Evolutionary conservation across 2,329 filamentous ascomycete species (phyloP).

Genomic region (Pochonia chlamydosporia): DNA sequence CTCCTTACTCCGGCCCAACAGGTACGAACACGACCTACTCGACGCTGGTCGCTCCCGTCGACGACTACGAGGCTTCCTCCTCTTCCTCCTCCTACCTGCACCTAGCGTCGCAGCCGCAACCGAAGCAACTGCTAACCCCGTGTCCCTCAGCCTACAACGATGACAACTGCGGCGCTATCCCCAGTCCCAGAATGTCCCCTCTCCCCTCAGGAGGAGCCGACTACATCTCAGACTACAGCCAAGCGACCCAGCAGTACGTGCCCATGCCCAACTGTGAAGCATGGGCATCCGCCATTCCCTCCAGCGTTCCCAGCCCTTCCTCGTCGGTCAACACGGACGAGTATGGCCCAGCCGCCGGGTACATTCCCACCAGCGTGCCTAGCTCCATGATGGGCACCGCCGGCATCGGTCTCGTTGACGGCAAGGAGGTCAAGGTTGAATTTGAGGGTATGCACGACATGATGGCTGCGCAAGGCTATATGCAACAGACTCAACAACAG

Average conservation of each 20-base stretch:
- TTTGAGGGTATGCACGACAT: constrained; percentile 30
- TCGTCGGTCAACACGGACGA: constrained; percentile 44
- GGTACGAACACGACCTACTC: constrained; percentile 28
- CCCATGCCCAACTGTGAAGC: constrained; percentile 37
- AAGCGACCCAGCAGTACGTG: constrained; percentile 26
- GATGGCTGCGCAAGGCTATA: constrained; percentile 15
- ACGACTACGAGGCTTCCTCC: constrained; percentile 8
- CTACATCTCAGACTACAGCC: constrained; percentile 38
- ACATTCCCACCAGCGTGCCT: constrained; percentile 45
- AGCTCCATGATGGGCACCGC: constrained; percentile 29
- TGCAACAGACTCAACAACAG: constrained; percentile 21
- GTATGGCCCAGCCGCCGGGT: constrained; percentile 32
- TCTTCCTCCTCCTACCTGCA: too few relatives aligned
- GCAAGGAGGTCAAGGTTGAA: constrained; percentile 33
- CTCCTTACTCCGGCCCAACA: constrained; percentile 32
- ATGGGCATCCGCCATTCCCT: constrained; percentile 40
- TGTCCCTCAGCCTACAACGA: constrained; percentile 34
- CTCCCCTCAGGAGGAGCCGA: constrained; percentile 34
- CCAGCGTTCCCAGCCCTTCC: constrained; percentile 46
- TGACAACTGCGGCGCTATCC: constrained; percentile 31
- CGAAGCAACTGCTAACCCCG: constrained; percentile 14
- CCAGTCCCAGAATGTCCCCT: constrained; percentile 39
- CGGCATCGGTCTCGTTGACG: constrained; percentile 18
- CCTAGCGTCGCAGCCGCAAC: constrained; percentile 4
- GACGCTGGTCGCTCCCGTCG: constrained; percentile 6